Evolutionary conservation across 139 green algal species (phyloP), one percentile per base, ranked within the genome.

Genomic region (Chlorella sp.): DNA sequence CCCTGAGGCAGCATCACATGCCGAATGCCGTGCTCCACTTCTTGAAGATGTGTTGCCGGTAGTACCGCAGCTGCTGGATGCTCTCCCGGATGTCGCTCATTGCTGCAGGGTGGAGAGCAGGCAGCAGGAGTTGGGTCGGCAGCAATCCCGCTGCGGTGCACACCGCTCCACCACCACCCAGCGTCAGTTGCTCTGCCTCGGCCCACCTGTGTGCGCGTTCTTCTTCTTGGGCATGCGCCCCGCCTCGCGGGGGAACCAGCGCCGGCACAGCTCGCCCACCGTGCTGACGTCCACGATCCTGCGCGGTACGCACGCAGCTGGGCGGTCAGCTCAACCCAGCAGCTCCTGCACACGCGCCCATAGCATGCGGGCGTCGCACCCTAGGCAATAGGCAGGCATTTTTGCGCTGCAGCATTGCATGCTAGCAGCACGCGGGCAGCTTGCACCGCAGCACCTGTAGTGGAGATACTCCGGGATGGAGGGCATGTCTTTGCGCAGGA

Each of bases 81-180:
- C 82, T 93, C 80, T 98, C 94, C 63, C 79, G 70, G 36, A 98
- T 95, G 83, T 98, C 94, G n/a, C n/a, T n/a, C n/a, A n/a, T n/a
- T n/a, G n/a, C n/a, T 77, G 58, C 56, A 69, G 2, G 36, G 55
- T 33, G 27, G 11, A 48, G 50, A 23, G 68, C 23, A n/a, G 15
- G 67, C 46, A 35, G 12, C 6, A 46, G 66, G 2, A 35, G 40
- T 8, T 40, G 14, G 7, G 38, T 15, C 38, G 27, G 33, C 21
- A 21, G n/a, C 60, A 45, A 27, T 27, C 33, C 29, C 41, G 4
- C 60, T 23, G 60, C 29, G 8, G 25, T 7, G 8, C n/a, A 9
- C 33, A 41, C 33, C 43, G 19, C 23, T 67, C 19, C 9, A 61
- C 7, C 53, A 61, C 19, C 53, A 8, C 19, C 53, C 7, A 8